Base-by-base conservation (phyloP, 2,329 filamentous ascomycete species). In the Ambrosiella beaveri region DNA sequence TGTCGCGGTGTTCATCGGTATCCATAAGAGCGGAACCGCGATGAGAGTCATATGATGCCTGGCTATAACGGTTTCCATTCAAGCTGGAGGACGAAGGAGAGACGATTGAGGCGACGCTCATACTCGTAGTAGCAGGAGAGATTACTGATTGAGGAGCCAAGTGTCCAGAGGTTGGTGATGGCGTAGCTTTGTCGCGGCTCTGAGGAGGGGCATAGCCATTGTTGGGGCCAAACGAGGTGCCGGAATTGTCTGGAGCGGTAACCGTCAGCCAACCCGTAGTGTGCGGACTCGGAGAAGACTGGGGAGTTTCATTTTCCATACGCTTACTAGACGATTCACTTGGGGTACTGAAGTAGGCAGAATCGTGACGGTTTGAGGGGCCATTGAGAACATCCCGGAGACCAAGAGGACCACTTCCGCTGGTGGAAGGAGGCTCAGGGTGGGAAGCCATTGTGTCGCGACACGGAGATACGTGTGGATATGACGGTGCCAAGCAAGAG, bases 51-150 rank as follows among this genome's bases (percentile, higher is more conserved):
- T 59, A 56, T 12, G 65, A 71, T 52, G 71, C 67, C 50, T 70
- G 67, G 59, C 73, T 72, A 62, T 73, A 73, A 54, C 75, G 74
- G 27, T 72, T 70, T 13, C 70, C 67, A 36, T 75, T 72, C 11
- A 65, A 65, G 62, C 67, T 70, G 4, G 69, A 70, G 4, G 77
- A 71, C 1, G 75, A 74, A 1, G 78, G 78, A 15, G 81, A 83
- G 9, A 84, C 78, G 70, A 84, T 82, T 15, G 80, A 80, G 17
- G 80, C 78, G 45, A 84, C 79, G 60, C 79, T 83, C 81, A 84
- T 84, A 65, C 78, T 76, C 63, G 75, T 76, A 65, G 78, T 76
- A 64, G 75, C 76, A 0, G 73, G 15, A 7, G 80, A 82, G 40
- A 77, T 70, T 15, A 81, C 67, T 8, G 77, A 68, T 50, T 78